Conservation (phyloP, 495 filamentous ascomycete species). For the Aspergillus bertholletiae region DNA sequence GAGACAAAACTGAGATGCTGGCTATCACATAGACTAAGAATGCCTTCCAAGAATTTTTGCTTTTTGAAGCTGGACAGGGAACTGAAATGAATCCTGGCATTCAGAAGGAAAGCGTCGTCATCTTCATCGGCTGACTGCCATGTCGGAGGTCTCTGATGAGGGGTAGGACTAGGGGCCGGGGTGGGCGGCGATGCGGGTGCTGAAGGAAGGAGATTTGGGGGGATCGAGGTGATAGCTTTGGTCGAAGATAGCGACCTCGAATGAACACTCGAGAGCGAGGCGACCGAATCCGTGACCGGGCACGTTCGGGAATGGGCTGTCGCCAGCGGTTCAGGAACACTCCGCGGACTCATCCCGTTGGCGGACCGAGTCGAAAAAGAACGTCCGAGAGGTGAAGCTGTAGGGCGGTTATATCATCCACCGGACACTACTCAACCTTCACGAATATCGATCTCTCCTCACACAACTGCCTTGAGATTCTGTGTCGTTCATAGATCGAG, state of each 20-base stretch:
- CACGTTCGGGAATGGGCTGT: slow-evolving; percentile 24
- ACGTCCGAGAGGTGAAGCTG: slow-evolving; percentile 26
- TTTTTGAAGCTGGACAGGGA: slow-evolving; percentile 52
- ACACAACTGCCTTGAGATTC: slow-evolving; percentile 1
- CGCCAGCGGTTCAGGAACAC: slow-evolving; percentile 28
- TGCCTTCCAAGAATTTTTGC: slow-evolving; percentile 68
- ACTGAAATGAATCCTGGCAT: slow-evolving; percentile 53
- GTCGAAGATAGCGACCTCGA: slow-evolving; percentile 50
- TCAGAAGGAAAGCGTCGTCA: slow-evolving; percentile 52
- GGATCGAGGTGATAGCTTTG: slow-evolving; percentile 48
- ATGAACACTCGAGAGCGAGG: slow-evolving; percentile 35
- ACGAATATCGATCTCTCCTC: slow-evolving; percentile 10
- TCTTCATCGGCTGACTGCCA: slow-evolving; percentile 57
- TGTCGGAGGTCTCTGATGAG: slow-evolving; percentile 54
- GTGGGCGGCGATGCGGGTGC: slow-evolving; percentile 68
- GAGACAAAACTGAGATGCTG: slow-evolving; percentile 93
- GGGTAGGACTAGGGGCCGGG: slow-evolving; percentile 65
- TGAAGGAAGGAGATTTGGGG: slow-evolving; percentile 60
- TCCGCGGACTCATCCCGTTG: slow-evolving; percentile 29
- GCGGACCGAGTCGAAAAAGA: slow-evolving; percentile 26
- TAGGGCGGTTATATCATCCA: slow-evolving; percentile 13
- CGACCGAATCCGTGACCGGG: slow-evolving; percentile 31
- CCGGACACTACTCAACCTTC: slow-evolving; percentile 7
- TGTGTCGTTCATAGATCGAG: slow-evolving; percentile 11
- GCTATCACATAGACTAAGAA: slow-evolving; percentile 89